Evolutionary conservation across 495 filamentous ascomycete genomes (phyloP).

Genomic region (Aspergillus funiculosus): DNA sequence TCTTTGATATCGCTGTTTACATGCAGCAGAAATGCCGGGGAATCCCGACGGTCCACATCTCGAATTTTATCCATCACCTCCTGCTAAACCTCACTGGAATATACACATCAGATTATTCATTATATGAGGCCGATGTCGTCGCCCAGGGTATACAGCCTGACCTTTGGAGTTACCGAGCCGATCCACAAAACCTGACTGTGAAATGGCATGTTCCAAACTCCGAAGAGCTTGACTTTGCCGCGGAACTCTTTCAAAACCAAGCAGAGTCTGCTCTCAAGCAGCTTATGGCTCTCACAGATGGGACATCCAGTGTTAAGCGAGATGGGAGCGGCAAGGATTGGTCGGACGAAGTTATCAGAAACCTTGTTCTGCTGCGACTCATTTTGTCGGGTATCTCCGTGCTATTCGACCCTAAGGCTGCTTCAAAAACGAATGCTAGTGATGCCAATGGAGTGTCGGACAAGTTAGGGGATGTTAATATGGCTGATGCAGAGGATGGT

Average conservation of each 20-base stretch:
- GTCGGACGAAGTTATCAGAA: conserved; percentile 92
- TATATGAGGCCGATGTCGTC: conserved; percentile 68
- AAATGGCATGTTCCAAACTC: conserved; percentile 82
- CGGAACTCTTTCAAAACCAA: conserved; percentile 80
- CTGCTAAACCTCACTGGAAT: conserved; percentile 92
- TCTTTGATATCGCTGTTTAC: conserved; percentile 86
- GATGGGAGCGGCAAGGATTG: conserved; percentile 96
- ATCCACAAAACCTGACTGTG: conserved; percentile 70
- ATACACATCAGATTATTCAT: conserved; percentile 80
- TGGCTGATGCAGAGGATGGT: conserved; percentile 27
- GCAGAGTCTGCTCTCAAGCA: conserved; percentile 59
- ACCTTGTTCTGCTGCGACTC: conserved; percentile 77
- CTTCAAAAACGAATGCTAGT: conserved; percentile 40
- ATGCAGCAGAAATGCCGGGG: conserved; percentile 95
- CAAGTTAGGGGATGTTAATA: conserved; percentile 36
- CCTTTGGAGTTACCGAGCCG: conserved; percentile 71
- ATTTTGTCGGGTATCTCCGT: conserved; percentile 81
- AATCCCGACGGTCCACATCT: conserved; percentile 89
- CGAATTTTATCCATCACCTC: conserved; percentile 97
- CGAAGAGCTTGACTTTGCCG: conserved; percentile 80
- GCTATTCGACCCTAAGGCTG: conserved; percentile 75
- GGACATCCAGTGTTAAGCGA: conserved; percentile 77
- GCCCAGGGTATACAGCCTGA: conserved; percentile 52
- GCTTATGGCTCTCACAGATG: conserved; percentile 68
- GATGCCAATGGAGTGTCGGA: conserved; percentile 20